Base-by-base conservation (phyloP, 805 yeast species). In the Candida ficus region DNA sequence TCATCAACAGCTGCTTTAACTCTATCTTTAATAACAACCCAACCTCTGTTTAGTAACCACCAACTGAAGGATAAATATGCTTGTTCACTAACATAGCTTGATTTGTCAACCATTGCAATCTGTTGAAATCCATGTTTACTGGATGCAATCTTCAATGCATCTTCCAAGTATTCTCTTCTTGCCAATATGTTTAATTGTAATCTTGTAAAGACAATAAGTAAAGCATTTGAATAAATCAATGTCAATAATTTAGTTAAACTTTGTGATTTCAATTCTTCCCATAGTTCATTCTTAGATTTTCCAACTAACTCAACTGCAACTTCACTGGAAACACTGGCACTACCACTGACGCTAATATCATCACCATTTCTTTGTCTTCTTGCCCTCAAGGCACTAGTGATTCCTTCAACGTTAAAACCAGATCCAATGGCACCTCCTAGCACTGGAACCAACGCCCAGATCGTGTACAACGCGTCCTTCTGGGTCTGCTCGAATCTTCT, bases 21-120 rank as follows among this genome's bases (percentile, higher is more conserved):
- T 17, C 70, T 61, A 22, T 68, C 63, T 18, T 76, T 69, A 27
- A 86, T 63, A 26, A 69, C 64, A 18, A 70, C 52, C 89, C 93
- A 88, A 0, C 98, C 98, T 48, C 80, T 76, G 60, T 91, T 89
- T 37, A 91, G 67, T 34, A 91, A 61, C 96, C 96, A 91, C 96
- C 97, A 91, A 45, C 90, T 82, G 46, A 88, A 74, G 0, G 95
- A 83, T 35, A 91, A 68, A 57, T 84, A 91, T 37, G 88, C 83
- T 53, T 93, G 91, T 52, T 84, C 93, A 29, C 81, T 71, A 26
- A 73, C 62, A 55, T 81, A 78, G 16, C 47, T 48, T 32, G 39
- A 46, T 16, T 34, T 54, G 44, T 57, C 61, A 5, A 41, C 37
- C 36, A 41, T 30, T 27, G 49, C 53, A 10, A 44, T 42, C 16